These are phyloP conservation scores for Rhizopogon roseolus DNA, from an alignment of 768 basidiomycete species.

Conservation along the genomic window DNA sequence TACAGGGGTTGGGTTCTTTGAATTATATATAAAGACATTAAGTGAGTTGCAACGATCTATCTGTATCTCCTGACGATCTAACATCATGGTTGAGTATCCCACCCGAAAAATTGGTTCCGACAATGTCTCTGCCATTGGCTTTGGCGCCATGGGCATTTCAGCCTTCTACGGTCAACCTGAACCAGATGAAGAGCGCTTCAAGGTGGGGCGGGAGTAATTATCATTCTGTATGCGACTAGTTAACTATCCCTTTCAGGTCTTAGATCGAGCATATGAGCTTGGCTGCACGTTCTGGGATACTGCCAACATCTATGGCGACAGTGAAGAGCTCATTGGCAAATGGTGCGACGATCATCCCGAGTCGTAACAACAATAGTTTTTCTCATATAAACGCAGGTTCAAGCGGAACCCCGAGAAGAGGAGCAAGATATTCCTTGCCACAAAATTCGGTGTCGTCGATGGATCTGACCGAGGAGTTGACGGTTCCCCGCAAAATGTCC, in stretches of 20 bases:
- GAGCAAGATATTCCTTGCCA: slow-evolving; percentile 53
- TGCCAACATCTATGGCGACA: slow-evolving; percentile 37
- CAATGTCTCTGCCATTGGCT: slow-evolving; percentile 50
- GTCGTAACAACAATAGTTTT: background rate
- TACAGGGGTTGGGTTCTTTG: background rate
- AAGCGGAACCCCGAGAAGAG: slow-evolving; percentile 38
- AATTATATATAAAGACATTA: background rate
- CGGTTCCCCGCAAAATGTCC: slow-evolving; percentile 39
- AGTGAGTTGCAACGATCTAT: too few species aligned
- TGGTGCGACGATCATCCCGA: slow-evolving; percentile 22
- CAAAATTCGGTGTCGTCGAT: slow-evolving; percentile 44
- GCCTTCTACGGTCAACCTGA: slow-evolving; percentile 40
- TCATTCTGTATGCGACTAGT: too few species aligned
- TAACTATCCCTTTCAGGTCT: slow-evolving; percentile 22
- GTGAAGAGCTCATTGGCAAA: slow-evolving; percentile 41
- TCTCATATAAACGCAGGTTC: slow-evolving; percentile 29
- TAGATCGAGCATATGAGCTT: slow-evolving; percentile 35
- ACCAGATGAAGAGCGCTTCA: slow-evolving; percentile 55
- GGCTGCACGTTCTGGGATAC: slow-evolving; percentile 48
- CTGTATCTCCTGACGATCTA: background rate
- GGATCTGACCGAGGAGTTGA: slow-evolving; percentile 17
- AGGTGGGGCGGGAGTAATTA: slow-evolving; percentile 28
- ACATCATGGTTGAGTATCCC: background rate
- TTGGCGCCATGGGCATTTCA: slow-evolving; percentile 57
- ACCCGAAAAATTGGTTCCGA: background rate